Evolutionary conservation across 2,329 filamentous ascomycete genomes (phyloP), one percentile per base, ranked within the genome.

Genomic region (Daldinia sp.): DNA sequence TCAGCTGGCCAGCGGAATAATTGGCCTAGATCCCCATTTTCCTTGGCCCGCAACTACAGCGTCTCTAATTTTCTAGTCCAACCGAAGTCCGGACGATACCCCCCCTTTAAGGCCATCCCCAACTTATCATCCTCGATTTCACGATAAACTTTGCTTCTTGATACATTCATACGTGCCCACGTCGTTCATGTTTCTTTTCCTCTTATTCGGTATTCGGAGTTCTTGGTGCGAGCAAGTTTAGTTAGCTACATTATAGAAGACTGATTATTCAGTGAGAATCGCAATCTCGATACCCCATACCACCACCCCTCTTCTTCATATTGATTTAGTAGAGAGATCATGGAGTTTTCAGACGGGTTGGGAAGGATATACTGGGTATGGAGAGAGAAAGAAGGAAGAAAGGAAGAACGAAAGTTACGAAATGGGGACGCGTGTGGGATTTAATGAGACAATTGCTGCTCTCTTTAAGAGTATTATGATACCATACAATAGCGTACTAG

Each of bases 261-360:
- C 20, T 69, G 63, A 37, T 67, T 64, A 60, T 67, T 66, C 60
- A 60, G 51, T n/a, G 41, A 69, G 64, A 58, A 33, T 28, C 46
- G 2, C 54, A 55, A 55, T 68, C 59, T 70, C 56, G 67, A 70
- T 72, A 72, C 62, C 64, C 68, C 58, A 35, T 35, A 35, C 33
- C 33, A 9, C 6, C 39, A 18, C 26, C 28, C 15, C 26, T 15
- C 46, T 23, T 50, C 41, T 66, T 68, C 42, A 50, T 57, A 55
- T 64, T 48, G 18, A 53, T 64, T 60, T 58, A 57, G 28, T 54
- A 62, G 46, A 65, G 44, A 65, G 44, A 46, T 63, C 26, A 57
- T 56, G 65, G 60, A 67, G 60, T 69, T 62, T 39, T 15, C 12
- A 48, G 41, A 56, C 64, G 30, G 37, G 60, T 63, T 64, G 33